Conservation (phyloP, 2,329 filamentous ascomycete species). For the Trichoderma sp. region DNA sequence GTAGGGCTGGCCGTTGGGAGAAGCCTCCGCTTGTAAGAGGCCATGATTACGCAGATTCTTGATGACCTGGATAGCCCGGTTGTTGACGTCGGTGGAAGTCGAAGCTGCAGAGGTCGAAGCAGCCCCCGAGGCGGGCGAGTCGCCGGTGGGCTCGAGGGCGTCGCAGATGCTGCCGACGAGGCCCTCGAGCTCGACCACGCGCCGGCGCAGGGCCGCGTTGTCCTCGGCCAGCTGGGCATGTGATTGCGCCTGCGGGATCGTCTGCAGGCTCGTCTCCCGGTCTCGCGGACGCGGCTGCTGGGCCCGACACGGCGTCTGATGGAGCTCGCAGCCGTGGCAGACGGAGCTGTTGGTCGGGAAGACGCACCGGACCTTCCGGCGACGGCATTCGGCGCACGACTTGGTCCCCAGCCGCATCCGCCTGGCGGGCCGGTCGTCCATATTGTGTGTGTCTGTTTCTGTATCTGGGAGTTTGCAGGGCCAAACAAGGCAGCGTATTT, state of each 20-base stretch:
- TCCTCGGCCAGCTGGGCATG: constrained; percentile 6
- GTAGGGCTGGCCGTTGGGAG: not conserved
- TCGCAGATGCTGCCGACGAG: constrained; percentile 24
- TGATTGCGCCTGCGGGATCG: not conserved
- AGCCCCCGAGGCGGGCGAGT: not conserved
- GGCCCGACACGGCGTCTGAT: constrained; percentile 46
- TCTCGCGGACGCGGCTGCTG: constrained; percentile 37
- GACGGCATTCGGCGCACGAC: constrained; percentile 45
- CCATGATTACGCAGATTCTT: constrained; percentile 5
- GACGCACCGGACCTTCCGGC: constrained; percentile 52
- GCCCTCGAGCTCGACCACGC: constrained; percentile 31
- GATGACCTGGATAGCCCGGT: not conserved
- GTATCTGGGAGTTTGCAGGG: not conserved
- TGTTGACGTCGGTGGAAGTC: not conserved
- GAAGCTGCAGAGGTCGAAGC: not conserved
- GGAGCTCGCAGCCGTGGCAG: constrained; percentile 48
- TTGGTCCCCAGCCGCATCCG: constrained; percentile 37
- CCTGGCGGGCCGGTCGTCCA: constrained; percentile 26
- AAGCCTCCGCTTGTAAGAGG: not conserved
- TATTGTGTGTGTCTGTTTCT: not conserved
- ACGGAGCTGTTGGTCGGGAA: constrained; percentile 39
- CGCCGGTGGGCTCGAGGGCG: not conserved
- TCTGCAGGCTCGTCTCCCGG: not conserved
- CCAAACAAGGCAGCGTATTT: not conserved
- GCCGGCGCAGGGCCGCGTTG: constrained; percentile 19